Conservation (phyloP, 345 rosid genomes). For the Aquilaria sinensis region DNA sequence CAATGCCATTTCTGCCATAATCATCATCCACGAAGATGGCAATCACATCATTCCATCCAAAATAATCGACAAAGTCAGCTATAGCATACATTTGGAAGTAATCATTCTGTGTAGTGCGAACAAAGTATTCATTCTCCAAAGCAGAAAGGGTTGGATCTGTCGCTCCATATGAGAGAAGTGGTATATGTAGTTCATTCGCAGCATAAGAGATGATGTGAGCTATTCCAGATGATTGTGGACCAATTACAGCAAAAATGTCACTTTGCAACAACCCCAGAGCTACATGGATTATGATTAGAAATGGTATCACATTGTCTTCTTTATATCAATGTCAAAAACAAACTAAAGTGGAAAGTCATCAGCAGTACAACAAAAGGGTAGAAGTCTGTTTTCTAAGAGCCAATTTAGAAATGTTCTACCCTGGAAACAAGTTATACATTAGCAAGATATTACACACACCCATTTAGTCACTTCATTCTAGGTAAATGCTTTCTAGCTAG, state of each 20-base stretch:
- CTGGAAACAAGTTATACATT: too few species aligned
- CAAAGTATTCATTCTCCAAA: slow-evolving; percentile 52
- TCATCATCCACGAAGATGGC: slow-evolving; percentile 79
- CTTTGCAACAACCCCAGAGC: slow-evolving; percentile 85
- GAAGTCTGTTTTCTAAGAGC: too few species aligned
- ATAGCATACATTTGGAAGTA: slow-evolving; percentile 72
- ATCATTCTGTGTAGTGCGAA: slow-evolving; percentile 57
- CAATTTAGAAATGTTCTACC: too few species aligned
- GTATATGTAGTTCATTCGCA: slow-evolving; percentile 63
- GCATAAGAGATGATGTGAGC: slow-evolving; percentile 80
- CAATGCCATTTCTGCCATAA: slow-evolving; percentile 69
- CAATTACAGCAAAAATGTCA: slow-evolving; percentile 62
- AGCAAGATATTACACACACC: too few species aligned
- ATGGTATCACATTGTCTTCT: too few species aligned
- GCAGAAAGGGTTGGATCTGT: slow-evolving; percentile 62
- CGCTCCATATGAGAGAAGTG: slow-evolving; percentile 64
- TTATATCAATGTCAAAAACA: too few species aligned
- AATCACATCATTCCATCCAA: slow-evolving; percentile 64
- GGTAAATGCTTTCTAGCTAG: too few species aligned
- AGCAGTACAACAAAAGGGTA: too few species aligned
- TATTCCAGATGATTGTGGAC: slow-evolving; percentile 93
- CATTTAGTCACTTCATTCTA: too few species aligned
- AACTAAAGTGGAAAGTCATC: too few species aligned
- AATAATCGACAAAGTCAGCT: slow-evolving; percentile 52
- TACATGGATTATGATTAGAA: slow-evolving; percentile 23